Conservation (phyloP, 2,329 filamentous ascomycete genomes). For the Hirsutella rhossiliensis region DNA sequence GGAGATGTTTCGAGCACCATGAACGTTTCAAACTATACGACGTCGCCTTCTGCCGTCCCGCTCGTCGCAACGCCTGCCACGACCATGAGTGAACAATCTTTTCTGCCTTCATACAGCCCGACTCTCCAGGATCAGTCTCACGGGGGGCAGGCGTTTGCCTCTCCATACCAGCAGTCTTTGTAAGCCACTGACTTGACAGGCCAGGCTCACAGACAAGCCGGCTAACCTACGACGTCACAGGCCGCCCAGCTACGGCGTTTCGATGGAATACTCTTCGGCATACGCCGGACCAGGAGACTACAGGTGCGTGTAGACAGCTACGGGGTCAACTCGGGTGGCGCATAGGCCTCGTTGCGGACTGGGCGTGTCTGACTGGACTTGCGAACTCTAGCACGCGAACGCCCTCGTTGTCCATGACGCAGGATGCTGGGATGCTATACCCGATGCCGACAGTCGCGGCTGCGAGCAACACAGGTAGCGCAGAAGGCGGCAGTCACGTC, state of each 20-base stretch:
- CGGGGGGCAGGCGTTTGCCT: slow-evolving; percentile 19
- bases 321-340: neutral
- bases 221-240: slow-evolving; percentile 11
- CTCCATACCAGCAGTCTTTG: slow-evolving; percentile 23
- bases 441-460: slow-evolving; percentile 25
- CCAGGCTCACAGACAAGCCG: slow-evolving; percentile 4
- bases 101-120: slow-evolving; percentile 38
- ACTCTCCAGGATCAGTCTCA: slow-evolving; percentile 32
- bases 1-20: slow-evolving; percentile 29
- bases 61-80: slow-evolving; percentile 37
- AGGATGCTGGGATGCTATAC: slow-evolving; percentile 31
- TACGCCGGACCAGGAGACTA: slow-evolving; percentile 23
- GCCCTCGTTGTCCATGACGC: slow-evolving; percentile 23
- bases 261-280: slow-evolving; percentile 29
- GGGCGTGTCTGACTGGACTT: no score
- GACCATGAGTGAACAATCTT: slow-evolving; percentile 27
- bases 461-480: slow-evolving; percentile 19
- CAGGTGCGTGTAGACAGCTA: slow-evolving; percentile 19
- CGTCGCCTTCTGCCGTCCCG: slow-evolving; percentile 36
- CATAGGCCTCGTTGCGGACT: neutral
- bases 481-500: slow-evolving; percentile 36
- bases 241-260: slow-evolving; percentile 26
- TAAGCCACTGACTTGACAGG: slow-evolving; percentile 13
- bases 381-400: slow-evolving; percentile 20
- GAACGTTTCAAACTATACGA: slow-evolving; percentile 37